phyloP scores from a whole-genome alignment of 148 eudicot species.

The Spergularia bocconei region DNA sequence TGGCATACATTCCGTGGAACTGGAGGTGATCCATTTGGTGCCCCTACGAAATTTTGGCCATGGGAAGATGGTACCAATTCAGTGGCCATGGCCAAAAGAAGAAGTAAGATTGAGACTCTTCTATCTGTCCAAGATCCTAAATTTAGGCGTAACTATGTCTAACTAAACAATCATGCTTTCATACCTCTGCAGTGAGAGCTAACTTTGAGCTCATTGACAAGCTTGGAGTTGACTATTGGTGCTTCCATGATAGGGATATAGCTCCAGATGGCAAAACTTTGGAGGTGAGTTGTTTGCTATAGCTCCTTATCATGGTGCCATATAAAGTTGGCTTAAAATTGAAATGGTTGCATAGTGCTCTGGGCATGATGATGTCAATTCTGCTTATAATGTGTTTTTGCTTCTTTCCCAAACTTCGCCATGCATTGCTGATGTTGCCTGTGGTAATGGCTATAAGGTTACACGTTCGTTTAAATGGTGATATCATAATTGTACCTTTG shows the following conservation, averaged over 20 bases:
- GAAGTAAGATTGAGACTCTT: constrained; percentile 54
- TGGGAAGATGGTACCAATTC: constrained; percentile 99
- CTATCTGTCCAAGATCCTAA: neutral
- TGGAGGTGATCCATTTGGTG: constrained; percentile 94
- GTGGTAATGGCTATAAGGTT: neutral
- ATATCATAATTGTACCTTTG: neutral
- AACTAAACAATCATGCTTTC: neutral
- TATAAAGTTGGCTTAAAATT: neutral
- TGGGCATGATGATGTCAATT: neutral
- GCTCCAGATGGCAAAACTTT: constrained; percentile 90
- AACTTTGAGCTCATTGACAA: constrained; percentile 92
- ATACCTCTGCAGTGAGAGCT: constrained; percentile 74
- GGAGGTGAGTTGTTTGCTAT: constrained; percentile 43
- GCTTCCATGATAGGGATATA: constrained; percentile 97
- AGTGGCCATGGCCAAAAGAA: constrained; percentile 86
- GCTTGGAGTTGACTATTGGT: constrained; percentile 96
- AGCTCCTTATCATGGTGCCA: neutral
- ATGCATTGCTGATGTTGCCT: neutral
- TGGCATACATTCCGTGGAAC: constrained; percentile 99
- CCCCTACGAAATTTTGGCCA: constrained; percentile 91
- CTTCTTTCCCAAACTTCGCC: neutral
- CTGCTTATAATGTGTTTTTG: neutral
- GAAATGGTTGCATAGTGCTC: neutral
- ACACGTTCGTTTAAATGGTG: neutral
- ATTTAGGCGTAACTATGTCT: neutral